Percentiles rank a stretch among this genome's conserved stretches.
Conservation (phyloP, 345 rosid species). For the Heritiera fomes region DNA sequence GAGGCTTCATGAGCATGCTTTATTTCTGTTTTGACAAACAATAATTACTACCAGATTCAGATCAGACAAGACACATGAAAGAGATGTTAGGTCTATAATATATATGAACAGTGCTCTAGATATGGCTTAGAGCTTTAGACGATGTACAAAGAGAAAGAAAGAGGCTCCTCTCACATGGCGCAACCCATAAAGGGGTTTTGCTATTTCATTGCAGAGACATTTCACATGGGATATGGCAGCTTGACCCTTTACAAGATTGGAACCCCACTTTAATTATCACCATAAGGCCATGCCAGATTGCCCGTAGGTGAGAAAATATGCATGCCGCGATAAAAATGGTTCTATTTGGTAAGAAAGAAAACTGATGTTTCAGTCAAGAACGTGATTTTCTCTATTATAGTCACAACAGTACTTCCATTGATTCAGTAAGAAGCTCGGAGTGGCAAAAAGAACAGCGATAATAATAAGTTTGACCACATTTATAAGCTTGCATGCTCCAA, state of each 20-base stretch:
- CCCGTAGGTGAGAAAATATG: not conserved
- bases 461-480: not conserved
- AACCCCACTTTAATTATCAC: constrained; percentile 27
- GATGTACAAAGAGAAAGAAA: constrained; percentile 3
- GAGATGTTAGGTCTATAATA: constrained; percentile 17
- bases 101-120: not conserved
- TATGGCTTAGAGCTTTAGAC: not conserved
- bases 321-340: not conserved
- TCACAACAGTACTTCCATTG: not conserved
- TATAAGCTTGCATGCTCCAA: not conserved
- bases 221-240: constrained; percentile 38
- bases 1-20: constrained; percentile 10
- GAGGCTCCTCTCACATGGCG: constrained; percentile 35
- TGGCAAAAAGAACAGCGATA: not conserved
- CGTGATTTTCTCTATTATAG: not conserved
- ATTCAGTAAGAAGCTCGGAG: not conserved
- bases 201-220: constrained; percentile 22
- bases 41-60: constrained; percentile 7
- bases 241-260: constrained; percentile 9
- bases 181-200: constrained; percentile 25
- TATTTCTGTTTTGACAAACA: not conserved
- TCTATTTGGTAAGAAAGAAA: constrained; percentile 19
- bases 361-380: not conserved
- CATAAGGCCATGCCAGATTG: not conserved
- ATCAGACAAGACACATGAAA: constrained; percentile 34